Percentiles rank a stretch among this genome's conserved stretches.
Conservation (phyloP, 2,329 filamentous ascomycete species). For the Pyrenochaeta sp. region DNA sequence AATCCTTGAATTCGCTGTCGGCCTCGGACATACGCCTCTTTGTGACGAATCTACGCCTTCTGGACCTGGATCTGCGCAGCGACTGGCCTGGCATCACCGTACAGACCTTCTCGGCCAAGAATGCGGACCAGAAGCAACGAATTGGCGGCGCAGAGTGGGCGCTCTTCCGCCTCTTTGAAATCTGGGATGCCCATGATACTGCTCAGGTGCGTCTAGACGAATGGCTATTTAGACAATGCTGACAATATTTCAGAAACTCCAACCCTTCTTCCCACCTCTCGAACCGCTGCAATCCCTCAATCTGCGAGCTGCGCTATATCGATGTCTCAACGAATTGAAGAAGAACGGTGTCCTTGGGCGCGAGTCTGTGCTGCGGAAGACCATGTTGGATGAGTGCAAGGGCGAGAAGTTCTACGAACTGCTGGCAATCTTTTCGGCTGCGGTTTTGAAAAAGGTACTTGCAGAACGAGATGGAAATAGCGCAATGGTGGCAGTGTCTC, state of each 20-base stretch:
- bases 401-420: constrained; percentile 90
- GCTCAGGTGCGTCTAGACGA: constrained; percentile 63
- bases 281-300: constrained; percentile 92
- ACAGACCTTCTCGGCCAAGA: constrained; percentile 72
- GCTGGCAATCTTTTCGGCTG: constrained; percentile 81
- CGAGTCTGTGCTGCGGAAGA: constrained; percentile 84
- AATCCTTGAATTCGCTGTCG: constrained; percentile 27
- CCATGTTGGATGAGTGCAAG: constrained; percentile 95
- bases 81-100: constrained; percentile 83
- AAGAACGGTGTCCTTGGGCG: constrained; percentile 83
- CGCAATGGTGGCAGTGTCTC: constrained; percentile 49
- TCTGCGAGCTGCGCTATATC: constrained; percentile 81
- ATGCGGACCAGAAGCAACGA: constrained; percentile 81
- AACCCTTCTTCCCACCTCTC: constrained; percentile 87
- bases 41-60: constrained; percentile 80
- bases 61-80: constrained; percentile 76
- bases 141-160: constrained; percentile 88
- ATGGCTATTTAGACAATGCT: background rate
- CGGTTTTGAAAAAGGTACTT: constrained; percentile 76
- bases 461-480: constrained; percentile 56
- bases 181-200: constrained; percentile 82
- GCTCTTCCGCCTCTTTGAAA: constrained; percentile 82
- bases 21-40: constrained; percentile 63
- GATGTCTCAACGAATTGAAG: constrained; percentile 83
- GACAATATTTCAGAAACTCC: constrained; percentile 70